These are phyloP conservation scores for Endotrypanum monterogeii DNA, from an alignment of 208 protist genomes.

Conservation along the genomic window DNA sequence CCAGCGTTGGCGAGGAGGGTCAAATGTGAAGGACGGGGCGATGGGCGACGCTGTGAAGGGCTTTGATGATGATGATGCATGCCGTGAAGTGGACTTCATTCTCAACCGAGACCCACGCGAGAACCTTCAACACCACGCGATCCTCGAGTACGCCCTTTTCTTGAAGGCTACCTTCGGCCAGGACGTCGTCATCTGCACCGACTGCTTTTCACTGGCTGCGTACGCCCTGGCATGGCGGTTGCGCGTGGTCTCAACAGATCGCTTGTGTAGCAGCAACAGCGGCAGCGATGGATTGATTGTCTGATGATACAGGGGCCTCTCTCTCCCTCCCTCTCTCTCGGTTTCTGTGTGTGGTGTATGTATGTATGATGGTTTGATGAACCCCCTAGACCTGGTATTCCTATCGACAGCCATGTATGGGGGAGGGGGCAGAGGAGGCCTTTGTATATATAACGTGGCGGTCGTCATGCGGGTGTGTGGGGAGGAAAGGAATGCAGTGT, in stretches of 20 bases:
- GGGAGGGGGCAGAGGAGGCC: not conserved
- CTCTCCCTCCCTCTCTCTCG: too few relatives aligned
- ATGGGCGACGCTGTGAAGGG: not conserved
- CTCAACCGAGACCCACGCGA: conserved; percentile 53
- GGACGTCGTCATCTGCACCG: conserved; percentile 64
- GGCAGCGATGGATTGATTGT: not conserved
- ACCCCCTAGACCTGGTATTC: not conserved
- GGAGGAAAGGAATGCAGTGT: not conserved
- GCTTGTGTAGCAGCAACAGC: conserved; percentile 6
- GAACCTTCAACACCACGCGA: conserved; percentile 36
- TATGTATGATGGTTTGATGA: too few relatives aligned
- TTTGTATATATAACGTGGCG: not conserved
- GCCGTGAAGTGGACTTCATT: conserved; percentile 37
- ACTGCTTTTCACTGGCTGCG: conserved; percentile 67
- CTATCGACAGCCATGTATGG: not conserved
- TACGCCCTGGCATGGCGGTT: conserved; percentile 65
- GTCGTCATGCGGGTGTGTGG: too few relatives aligned
- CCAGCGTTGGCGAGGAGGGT: not conserved
- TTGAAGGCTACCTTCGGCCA: conserved; percentile 34
- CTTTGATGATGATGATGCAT: not conserved
- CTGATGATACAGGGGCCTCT: too few relatives aligned
- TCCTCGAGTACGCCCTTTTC: conserved; percentile 54
- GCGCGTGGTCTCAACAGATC: conserved; percentile 49
- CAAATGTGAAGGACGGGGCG: not conserved
- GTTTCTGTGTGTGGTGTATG: too few relatives aligned